Conservation (phyloP, 2,329 filamentous ascomycete species). For the Helotiales sp. region DNA sequence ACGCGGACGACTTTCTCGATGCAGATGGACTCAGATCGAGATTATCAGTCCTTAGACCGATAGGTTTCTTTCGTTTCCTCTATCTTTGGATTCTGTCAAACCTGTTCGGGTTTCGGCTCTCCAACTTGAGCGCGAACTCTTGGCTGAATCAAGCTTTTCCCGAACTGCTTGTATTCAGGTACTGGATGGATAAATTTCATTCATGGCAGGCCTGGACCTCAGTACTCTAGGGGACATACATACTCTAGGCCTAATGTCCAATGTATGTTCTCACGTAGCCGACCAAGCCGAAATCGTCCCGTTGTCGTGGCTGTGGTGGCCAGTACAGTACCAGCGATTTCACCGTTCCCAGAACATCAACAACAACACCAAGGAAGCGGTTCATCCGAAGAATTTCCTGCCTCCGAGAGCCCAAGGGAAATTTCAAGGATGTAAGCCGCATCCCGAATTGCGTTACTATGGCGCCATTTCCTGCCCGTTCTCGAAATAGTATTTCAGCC, state of each 20-base stretch:
- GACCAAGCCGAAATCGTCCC: neutral
- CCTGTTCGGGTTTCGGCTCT: too few species aligned
- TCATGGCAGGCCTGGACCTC: too few species aligned
- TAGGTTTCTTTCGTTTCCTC: too few species aligned
- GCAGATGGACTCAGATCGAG: too few species aligned
- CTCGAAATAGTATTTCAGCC: neutral
- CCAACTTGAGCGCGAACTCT: neutral
- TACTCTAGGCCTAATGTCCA: too few species aligned
- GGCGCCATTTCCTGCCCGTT: neutral
- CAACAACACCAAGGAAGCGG: neutral
- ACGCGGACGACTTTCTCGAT: too few species aligned
- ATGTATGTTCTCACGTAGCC: neutral
- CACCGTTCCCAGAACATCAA: neutral
- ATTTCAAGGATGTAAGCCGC: neutral
- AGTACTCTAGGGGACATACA: too few species aligned
- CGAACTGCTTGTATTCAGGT: neutral
- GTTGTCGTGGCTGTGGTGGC: neutral
- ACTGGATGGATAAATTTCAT: neutral
- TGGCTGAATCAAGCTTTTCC: slow-evolving; percentile 10
- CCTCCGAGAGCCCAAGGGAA: neutral
- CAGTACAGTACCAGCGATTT: neutral
- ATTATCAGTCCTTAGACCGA: too few species aligned
- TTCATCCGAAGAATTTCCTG: neutral
- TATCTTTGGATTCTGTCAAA: too few species aligned
- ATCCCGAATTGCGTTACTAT: neutral